phyloP scores from a whole-genome alignment of 164 flowering plant species.

The Santalum album region DNA sequence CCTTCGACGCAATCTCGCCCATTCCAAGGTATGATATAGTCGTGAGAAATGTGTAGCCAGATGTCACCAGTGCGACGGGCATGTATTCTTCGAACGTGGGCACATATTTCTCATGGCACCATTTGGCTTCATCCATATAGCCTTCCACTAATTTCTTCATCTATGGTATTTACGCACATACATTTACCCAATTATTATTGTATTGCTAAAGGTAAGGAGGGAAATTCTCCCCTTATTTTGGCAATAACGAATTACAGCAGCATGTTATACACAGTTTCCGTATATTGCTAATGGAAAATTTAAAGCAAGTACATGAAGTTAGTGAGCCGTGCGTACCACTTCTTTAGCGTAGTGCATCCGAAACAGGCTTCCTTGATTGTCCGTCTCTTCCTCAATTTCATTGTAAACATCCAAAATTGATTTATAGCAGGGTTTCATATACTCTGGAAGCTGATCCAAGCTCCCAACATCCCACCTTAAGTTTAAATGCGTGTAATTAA shows the following conservation, averaged over 20 bases:
- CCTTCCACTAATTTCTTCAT: not conserved
- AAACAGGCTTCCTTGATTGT: constrained; percentile 8
- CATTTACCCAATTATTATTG: no score
- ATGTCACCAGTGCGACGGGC: not conserved
- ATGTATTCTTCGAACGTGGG: constrained; percentile 2
- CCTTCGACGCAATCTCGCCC: not conserved
- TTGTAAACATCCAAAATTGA: constrained; percentile 16
- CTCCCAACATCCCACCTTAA: not conserved
- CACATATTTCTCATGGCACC: constrained; percentile 11
- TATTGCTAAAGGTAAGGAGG: no score
- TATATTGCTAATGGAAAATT: no score
- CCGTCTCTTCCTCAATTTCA: constrained; percentile 15
- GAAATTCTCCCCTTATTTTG: no score
- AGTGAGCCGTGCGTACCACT: constrained; percentile 6
- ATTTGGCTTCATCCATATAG: constrained; percentile 1
- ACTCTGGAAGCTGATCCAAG: constrained; percentile 18
- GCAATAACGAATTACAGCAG: no score
- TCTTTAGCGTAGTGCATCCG: constrained; percentile 11
- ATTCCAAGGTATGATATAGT: not conserved
- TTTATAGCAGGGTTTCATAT: constrained; percentile 18
- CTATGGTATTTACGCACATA: not conserved
- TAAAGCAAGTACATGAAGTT: not conserved
- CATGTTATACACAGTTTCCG: no score
- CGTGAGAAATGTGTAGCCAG: not conserved
- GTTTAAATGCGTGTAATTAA: no score